Conservation (phyloP, 805 yeast genomes). For the Blastobotrys mokoenaii region DNA sequence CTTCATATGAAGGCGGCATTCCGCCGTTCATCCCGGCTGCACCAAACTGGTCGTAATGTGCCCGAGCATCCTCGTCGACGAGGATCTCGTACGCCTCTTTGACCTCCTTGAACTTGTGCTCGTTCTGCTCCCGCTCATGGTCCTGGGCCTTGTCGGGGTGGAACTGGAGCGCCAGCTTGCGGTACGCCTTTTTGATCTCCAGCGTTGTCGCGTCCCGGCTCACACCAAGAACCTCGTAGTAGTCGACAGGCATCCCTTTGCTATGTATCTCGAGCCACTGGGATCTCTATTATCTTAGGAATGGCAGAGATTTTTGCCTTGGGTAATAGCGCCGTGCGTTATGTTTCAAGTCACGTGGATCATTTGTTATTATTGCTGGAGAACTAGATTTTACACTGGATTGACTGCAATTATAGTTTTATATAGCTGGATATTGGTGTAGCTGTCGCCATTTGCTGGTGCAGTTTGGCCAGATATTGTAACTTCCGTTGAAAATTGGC, state of each 20-base stretch:
- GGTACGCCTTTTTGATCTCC: constrained; percentile 79
- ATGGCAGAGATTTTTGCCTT: constrained; percentile 1
- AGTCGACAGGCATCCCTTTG: constrained; percentile 17
- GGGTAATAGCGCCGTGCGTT: too few relatives aligned
- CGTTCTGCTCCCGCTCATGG: constrained; percentile 61
- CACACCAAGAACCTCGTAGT: constrained; percentile 65
- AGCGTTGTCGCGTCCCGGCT: constrained; percentile 51
- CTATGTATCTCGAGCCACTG: too few relatives aligned
- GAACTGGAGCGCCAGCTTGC: constrained; percentile 68
- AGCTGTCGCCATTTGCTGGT: too few relatives aligned
- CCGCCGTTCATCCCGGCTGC: constrained; percentile 27
- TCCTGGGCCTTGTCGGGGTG: constrained; percentile 87
- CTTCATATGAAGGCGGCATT: constrained; percentile 17
- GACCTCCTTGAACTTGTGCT: constrained; percentile 71
- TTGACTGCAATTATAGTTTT: too few relatives aligned
- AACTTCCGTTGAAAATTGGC: too few relatives aligned
- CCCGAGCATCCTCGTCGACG: constrained; percentile 44
- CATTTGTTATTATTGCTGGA: too few relatives aligned
- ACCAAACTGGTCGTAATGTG: constrained; percentile 31
- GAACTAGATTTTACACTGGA: too few relatives aligned
- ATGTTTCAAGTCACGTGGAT: too few relatives aligned
- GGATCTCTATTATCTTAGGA: too few relatives aligned
- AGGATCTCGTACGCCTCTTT: constrained; percentile 79
- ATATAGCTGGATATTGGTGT: too few relatives aligned
- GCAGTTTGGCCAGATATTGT: too few relatives aligned